Base-by-base conservation (phyloP, 768 basidiomycete genomes). In the Tricholomella constricta region DNA sequence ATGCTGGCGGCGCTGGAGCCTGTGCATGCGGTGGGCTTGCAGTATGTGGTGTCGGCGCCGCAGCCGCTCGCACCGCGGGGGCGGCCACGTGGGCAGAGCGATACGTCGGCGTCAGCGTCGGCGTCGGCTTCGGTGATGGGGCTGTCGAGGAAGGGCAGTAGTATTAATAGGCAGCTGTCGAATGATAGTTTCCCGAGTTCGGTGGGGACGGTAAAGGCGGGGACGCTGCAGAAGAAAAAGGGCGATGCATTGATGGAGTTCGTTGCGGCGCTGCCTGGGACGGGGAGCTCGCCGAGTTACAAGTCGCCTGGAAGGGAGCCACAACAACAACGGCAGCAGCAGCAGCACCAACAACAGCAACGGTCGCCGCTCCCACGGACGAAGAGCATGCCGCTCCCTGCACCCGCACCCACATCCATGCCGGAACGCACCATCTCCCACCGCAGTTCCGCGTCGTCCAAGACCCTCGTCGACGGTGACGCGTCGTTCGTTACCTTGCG, bases 301-400 rank as follows among this genome's bases (percentile, higher is more conserved):
- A 52, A 55, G 35, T 56, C 58, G 15, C 54, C 51, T 19, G 41
- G 41, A 8, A 40, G 42, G 8, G 47, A 52, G 27, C 43, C 41
- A 4, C 44, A 15, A 11, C 35, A 12, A 25, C 41, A 35, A 10
- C 48, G 31, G 15, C 41, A 23, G 11, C n/a, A 22, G 3, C 19
- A 35, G n/a, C 48, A 36, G 15, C 41, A 23, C 10, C n/a, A 22
- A 2, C 19, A 50, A 10, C 52, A 37, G 12, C 47, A 49, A 17
- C 48, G 51, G 12, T 41, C 55, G 6, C 43, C 49, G 14, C 48
- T 75, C 15, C 68, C 76, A 9, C 75, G 80, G 29, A 74, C 70
- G 61, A 81, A 83, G 71, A 81, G 83, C 48, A 81, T 81, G 74
- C 79, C 81, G 0, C 58, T 75, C 9, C 63, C 68, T 29, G n/a